These are phyloP conservation scores for Alternaria panax DNA, from an alignment of 2,329 filamentous ascomycete genomes.

Conservation along the genomic window DNA sequence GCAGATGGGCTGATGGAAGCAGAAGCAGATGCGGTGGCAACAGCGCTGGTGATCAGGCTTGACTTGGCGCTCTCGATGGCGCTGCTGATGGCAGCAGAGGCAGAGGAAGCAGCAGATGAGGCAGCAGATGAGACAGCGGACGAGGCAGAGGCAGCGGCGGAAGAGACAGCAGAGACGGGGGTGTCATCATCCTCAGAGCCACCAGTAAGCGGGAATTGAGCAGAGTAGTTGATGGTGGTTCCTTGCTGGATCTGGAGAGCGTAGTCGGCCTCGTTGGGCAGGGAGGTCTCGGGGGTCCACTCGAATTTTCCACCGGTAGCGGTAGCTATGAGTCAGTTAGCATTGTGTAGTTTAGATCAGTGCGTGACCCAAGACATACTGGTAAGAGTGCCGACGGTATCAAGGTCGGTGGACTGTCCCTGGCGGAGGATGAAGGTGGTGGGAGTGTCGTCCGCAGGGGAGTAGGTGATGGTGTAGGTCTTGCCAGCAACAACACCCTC, in stretches of 20 bases:
- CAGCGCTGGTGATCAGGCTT: conserved; percentile 33
- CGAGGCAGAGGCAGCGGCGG: conserved; percentile 23
- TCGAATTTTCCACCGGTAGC: conserved; percentile 57
- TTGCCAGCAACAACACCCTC: conserved; percentile 58
- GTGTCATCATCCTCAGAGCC: conserved; percentile 29
- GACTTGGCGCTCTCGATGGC: conserved; percentile 20
- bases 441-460: conserved; percentile 52
- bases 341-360: not conserved
- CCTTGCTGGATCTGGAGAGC: conserved; percentile 66
- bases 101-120: not conserved
- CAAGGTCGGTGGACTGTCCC: conserved; percentile 59
- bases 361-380: conserved; percentile 44
- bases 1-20: conserved; percentile 29
- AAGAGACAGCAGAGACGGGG: conserved; percentile 28
- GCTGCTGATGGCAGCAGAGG: conserved; percentile 19
- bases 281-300: conserved; percentile 58
- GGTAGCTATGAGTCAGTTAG: conserved; percentile 41
- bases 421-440: conserved; percentile 65
- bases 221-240: conserved; percentile 63
- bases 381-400: conserved; percentile 60
- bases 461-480: conserved; percentile 59
- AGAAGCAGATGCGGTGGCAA: conserved; percentile 35
- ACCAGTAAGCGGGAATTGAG: conserved; percentile 54
- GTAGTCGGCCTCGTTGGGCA: conserved; percentile 60
- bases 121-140: conserved; percentile 25